Evolutionary conservation across 129 eudicot genomes (phyloP).

Genomic region (Rutidosis leptorrhynchoides): DNA sequence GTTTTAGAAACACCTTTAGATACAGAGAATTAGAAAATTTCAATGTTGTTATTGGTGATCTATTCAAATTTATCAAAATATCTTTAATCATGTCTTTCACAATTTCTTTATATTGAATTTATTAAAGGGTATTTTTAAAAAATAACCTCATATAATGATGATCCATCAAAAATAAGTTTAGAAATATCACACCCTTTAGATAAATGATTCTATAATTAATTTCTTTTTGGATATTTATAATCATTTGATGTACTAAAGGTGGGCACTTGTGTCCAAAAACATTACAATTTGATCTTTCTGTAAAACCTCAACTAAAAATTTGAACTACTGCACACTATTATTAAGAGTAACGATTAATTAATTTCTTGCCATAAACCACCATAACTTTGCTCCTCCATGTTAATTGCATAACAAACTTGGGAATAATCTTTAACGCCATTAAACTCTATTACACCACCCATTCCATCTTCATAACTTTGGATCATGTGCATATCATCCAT

Average conservation of each 20-base stretch:
- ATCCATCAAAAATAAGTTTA: background rate
- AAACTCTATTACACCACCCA: slow-evolving; percentile 31
- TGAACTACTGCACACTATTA: slow-evolving; percentile 18
- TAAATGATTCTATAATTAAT: background rate
- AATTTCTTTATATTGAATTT: no score
- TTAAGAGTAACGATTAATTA: slow-evolving; percentile 19
- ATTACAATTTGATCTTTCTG: slow-evolving; percentile 27
- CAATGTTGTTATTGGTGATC: no score
- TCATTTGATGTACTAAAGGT: slow-evolving; percentile 8
- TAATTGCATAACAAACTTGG: slow-evolving; percentile 26
- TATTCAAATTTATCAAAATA: no score
- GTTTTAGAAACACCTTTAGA: no score
- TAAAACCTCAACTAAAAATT: slow-evolving; percentile 23
- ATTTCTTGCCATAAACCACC: slow-evolving; percentile 44
- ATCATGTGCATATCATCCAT: slow-evolving; percentile 38
- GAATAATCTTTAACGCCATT: slow-evolving; percentile 34
- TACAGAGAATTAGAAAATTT: no score
- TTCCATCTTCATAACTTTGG: slow-evolving; percentile 28
- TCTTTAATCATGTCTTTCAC: no score
- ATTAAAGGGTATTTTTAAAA: no score
- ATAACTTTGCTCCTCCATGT: slow-evolving; percentile 41
- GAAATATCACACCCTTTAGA: background rate
- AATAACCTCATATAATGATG: no score
- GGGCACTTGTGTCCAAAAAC: slow-evolving; percentile 23
- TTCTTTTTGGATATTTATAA: background rate